A percentile compares a stretch with the other conserved stretches of the same genome.
phyloP scores from a whole-genome alignment of 805 yeast genomes.

The Teunomyces panamensis region DNA sequence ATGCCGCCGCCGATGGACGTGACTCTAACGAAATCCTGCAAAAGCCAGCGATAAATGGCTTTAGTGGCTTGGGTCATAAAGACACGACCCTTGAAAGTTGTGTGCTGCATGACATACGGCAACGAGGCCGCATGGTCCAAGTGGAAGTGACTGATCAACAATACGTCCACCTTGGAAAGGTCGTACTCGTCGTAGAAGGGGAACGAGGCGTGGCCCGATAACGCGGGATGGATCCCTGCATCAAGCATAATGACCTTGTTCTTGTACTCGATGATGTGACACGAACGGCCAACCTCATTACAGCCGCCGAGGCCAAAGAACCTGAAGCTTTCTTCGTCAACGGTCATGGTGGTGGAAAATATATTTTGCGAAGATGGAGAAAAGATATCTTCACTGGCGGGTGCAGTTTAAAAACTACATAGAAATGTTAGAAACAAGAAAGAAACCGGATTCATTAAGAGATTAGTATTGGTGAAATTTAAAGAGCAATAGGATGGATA shows the following conservation, averaged over 20 bases:
- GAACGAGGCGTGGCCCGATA: conserved; percentile 80
- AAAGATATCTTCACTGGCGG: not conserved
- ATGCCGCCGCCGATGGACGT: conserved; percentile 59
- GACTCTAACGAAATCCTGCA: conserved; percentile 91
- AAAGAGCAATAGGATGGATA: no score
- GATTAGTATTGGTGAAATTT: no score
- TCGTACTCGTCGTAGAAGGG: conserved; percentile 97
- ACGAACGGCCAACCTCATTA: conserved; percentile 94
- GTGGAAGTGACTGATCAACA: conserved; percentile 92
- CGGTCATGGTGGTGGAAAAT: conserved; percentile 10
- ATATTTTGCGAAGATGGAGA: not conserved
- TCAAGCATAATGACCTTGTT: conserved; percentile 96
- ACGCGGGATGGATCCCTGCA: conserved; percentile 98
- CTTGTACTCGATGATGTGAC: conserved; percentile 87
- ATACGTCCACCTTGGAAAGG: conserved; percentile 76
- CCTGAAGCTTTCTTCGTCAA: conserved; percentile 43
- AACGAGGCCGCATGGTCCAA: conserved; percentile 97
- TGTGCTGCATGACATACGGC: conserved; percentile 97
- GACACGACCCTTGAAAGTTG: conserved; percentile 90
- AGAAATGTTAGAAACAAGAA: not conserved
- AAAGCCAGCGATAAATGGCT: conserved; percentile 93
- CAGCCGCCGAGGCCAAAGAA: conserved; percentile 97
- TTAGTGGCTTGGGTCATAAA: conserved; percentile 99
- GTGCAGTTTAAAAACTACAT: not conserved
- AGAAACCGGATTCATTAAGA: no score